Evolutionary conservation across 2,329 filamentous ascomycete genomes (phyloP), one percentile per base, ranked within the genome.

Genomic region (Xylaria sp.): DNA sequence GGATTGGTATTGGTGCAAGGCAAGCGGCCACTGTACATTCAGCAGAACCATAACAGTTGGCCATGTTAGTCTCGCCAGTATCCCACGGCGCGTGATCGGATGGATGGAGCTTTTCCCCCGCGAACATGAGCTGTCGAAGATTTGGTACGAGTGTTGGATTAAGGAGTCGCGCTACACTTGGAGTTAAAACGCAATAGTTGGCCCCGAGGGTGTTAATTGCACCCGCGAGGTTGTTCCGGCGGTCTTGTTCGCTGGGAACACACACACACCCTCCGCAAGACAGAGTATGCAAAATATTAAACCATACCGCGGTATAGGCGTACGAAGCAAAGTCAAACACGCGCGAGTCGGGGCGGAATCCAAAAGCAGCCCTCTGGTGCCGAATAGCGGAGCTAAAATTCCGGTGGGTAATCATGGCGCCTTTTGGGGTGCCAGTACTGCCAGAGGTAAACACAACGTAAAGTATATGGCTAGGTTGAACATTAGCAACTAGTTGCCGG

Each of bases 301-400:
- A 56, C 60, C 60, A 63, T 13, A 34, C 34, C 20, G 52, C 50
- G 25, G 23, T 30, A 39, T 32, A 63, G 20, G 39, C 43, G 30
- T 63, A 63, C 25, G 60, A 56, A n/a, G 50, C 60, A 57, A 63
- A 63, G 39, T 63, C 60, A 43, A 32, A 63, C 13, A 63, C 60
- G 13, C 59, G 18, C n/a, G 23, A 30, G 23, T 30, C 55, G 43
- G 30, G 18, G 9, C 23, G 18, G 36, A 50, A 43, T 15, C 46
- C 43, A 53, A 58, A 30, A 43, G 55, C 55, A 32, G 36, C 55
- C 23, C 23, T 28, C 23, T 58, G 57, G 46, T 62, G 34, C 30
- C 13, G 18, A 36, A 52, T 53, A 58, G 36, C 20, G 23, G 34
- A 50, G 20, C 20, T 20, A 36, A 62, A 62, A 32, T 43, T 43